Conservation (phyloP, 1,139 yeast genomes). For the Sugiyamaella pinicola region DNA sequence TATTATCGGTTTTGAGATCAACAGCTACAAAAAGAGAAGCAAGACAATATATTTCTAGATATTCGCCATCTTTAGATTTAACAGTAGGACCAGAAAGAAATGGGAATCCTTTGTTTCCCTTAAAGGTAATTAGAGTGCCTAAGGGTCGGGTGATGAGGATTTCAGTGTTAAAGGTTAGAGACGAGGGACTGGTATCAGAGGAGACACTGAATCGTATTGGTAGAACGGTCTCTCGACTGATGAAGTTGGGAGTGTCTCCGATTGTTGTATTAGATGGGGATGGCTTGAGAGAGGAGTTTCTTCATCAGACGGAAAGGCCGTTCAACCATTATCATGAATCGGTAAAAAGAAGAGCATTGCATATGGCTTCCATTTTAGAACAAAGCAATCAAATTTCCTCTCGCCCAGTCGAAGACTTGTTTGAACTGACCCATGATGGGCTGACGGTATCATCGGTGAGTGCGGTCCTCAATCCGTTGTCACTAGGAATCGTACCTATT, state of each 20-base stretch:
- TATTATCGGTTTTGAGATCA: constrained; percentile 61
- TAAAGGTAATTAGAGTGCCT: constrained; percentile 16
- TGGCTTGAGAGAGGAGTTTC: constrained; percentile 37
- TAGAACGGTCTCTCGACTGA: constrained; percentile 53
- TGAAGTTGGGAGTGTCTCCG: constrained; percentile 54
- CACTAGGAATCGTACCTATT: constrained; percentile 56
- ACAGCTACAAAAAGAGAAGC: constrained; percentile 73
- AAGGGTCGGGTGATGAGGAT: constrained; percentile 41
- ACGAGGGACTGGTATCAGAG: constrained; percentile 43
- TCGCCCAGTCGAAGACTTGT: constrained; percentile 44
- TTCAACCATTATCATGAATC: constrained; percentile 31
- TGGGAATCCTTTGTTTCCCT: constrained; percentile 7
- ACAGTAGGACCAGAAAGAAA: not conserved
- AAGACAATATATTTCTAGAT: constrained; percentile 56
- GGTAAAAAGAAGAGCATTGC: constrained; percentile 31
- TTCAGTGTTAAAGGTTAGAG: constrained; percentile 54
- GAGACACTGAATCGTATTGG: constrained; percentile 50
- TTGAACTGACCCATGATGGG: constrained; percentile 35
- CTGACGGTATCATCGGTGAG: constrained; percentile 41
- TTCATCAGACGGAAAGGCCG: constrained; percentile 27
- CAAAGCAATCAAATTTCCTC: constrained; percentile 28
- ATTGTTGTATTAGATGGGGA: constrained; percentile 45
- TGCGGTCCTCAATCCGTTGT: constrained; percentile 43
- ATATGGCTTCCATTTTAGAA: constrained; percentile 33
- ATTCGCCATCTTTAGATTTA: constrained; percentile 36